Evolutionary conservation across 2,329 filamentous ascomycete species (phyloP), one percentile per base, ranked within the genome.

Genomic region (Fusarium lyarnte): DNA sequence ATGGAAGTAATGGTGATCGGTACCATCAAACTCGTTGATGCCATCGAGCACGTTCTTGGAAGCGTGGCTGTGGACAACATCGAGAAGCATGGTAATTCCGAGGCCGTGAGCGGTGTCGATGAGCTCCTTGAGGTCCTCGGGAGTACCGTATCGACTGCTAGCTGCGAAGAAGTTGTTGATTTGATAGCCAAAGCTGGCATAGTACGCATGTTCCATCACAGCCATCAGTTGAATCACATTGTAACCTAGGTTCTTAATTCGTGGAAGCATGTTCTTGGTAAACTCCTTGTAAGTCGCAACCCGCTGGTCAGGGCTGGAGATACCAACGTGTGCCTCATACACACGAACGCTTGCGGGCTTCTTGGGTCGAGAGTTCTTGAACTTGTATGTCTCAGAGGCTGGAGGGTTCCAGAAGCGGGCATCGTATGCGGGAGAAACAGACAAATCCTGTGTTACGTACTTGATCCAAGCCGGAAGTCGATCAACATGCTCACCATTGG

Each of bases 161-260:
- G 95, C 95, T 33, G 96, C 96, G 78, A 98, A 99, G 87, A 99
- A 99, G 83, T 93, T 98, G 86, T 98, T 99, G 84, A 99, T 90
- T 83, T 99, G 96, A 82, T 99, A 99, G 51, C 96, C 96, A 78
- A 99, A 99, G 79, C 95, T 98, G 78, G 96, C 96, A 81, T 99
- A 99, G 87, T 99, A 99, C 54, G 96, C 96, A 83, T 99, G 96
- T 81, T 99, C 96, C 95, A 99, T 99, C 79, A 99, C 88, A 49
- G 96, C 96, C 96, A 99, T 99, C 72, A 99, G 87, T 81, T 99
- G 96, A 75, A 99, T 98, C 60, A 95, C 93, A 80, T 99, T 98
- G 86, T 99, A 99, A 43, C 95, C 96, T 46, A 98, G 86, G 72
- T 90, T 86, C 79, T 95, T 92, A 84, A 99, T 98, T 64, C 95